Conservation (phyloP, 371 early-diverging fungal species). For the Mucor mucedo region DNA sequence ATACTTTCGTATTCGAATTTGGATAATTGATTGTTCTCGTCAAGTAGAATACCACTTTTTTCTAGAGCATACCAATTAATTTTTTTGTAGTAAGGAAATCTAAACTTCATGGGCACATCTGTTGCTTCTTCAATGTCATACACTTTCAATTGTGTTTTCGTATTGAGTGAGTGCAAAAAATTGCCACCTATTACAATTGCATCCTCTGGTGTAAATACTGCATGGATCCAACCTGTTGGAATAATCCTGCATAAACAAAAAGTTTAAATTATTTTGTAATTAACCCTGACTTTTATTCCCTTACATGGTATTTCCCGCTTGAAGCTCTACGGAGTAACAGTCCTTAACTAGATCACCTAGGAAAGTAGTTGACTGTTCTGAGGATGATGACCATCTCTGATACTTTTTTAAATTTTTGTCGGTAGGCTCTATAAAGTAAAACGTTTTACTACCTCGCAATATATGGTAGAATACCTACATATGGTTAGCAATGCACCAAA, state of each 20-base stretch:
- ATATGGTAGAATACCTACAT: constrained; percentile 81
- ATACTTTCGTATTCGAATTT: constrained; percentile 32
- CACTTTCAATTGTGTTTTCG: constrained; percentile 69
- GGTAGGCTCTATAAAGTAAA: constrained; percentile 89
- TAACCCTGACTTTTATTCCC: background rate
- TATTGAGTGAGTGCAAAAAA: constrained; percentile 80
- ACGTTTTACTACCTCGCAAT: constrained; percentile 81
- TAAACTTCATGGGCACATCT: constrained; percentile 77
- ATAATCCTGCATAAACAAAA: constrained; percentile 66
- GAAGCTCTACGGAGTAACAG: constrained; percentile 69
- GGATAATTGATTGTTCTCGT: constrained; percentile 6
- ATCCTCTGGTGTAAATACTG: constrained; percentile 86
- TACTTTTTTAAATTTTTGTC: constrained; percentile 81
- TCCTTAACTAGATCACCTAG: constrained; percentile 80
- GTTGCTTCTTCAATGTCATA: constrained; percentile 81
- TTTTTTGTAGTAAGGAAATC: constrained; percentile 84
- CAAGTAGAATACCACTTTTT: constrained; percentile 33
- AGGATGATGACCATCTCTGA: constrained; percentile 85
- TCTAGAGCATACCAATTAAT: constrained; percentile 78
- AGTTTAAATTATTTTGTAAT: too few species aligned
- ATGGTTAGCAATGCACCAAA: background rate
- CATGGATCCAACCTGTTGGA: constrained; percentile 96
- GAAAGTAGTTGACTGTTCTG: constrained; percentile 80
- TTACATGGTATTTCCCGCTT: constrained; percentile 82
- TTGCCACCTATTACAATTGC: constrained; percentile 94